A percentile compares a stretch with the other conserved stretches of the same genome.
phyloP scores from a whole-genome alignment of 2,329 filamentous ascomycete species.

The Lachnellula willkommii region DNA sequence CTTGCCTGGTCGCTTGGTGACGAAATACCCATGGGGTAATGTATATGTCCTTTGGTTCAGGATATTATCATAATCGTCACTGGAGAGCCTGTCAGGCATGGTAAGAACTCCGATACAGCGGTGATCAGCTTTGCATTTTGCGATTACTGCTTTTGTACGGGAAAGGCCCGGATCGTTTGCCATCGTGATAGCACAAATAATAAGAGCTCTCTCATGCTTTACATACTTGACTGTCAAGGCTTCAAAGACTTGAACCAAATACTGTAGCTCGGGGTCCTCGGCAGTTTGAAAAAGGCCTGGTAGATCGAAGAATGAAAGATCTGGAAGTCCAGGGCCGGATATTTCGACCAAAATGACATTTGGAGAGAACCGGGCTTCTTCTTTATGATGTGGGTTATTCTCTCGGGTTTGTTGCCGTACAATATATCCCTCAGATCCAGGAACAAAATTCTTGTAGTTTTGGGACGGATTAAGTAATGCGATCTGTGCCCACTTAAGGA shows the following conservation, averaged over 20 bases:
- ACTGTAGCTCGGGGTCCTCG: slow-evolving; percentile 55
- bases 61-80: slow-evolving; percentile 58
- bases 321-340: slow-evolving; percentile 62
- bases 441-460: slow-evolving; percentile 41
- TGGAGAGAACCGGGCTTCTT: slow-evolving; percentile 66
- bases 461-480: slow-evolving; percentile 66
- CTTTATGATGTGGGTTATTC: slow-evolving; percentile 23
- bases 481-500: slow-evolving; percentile 69
- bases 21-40: slow-evolving; percentile 71
- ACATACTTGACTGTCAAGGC: slow-evolving; percentile 69
- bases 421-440: slow-evolving; percentile 5
- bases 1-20: slow-evolving; percentile 61
- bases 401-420: too few species aligned
- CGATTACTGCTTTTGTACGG: slow-evolving; percentile 60
- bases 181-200: slow-evolving; percentile 73
- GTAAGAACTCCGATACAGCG: slow-evolving; percentile 74
- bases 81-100: slow-evolving; percentile 70
- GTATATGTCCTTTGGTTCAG: slow-evolving; percentile 54
- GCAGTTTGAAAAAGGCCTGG: slow-evolving; percentile 75
- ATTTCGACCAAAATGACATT: slow-evolving; percentile 77
- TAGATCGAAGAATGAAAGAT: slow-evolving; percentile 78
- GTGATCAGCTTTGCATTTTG: slow-evolving; percentile 48
- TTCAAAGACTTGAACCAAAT: slow-evolving; percentile 63
- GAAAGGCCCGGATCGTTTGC: slow-evolving; percentile 74
- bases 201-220: slow-evolving; percentile 61